Percentiles rank a stretch among this genome's conserved stretches.
Conservation (phyloP, 345 rosid species). For the Eucalyptus pauciflora region DNA sequence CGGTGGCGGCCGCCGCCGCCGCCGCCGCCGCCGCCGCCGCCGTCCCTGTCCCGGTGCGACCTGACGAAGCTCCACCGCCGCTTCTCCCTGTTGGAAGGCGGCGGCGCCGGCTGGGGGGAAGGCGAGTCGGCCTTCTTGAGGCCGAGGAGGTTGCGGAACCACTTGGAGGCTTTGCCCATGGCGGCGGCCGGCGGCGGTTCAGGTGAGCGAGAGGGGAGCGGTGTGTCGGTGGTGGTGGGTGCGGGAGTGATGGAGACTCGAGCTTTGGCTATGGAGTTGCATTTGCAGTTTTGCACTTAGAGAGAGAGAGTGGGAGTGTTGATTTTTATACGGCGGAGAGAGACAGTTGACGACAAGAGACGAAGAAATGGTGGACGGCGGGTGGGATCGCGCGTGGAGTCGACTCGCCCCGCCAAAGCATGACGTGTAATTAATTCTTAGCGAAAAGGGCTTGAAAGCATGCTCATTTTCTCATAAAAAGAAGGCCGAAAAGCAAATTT, state of each 20-base stretch:
- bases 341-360: not conserved
- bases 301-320: not conserved
- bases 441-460: not conserved
- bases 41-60: constrained; percentile 38
- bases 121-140: constrained; percentile 42
- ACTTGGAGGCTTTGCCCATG: constrained; percentile 81
- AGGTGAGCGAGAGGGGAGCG: not conserved
- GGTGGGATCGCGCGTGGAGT: not conserved
- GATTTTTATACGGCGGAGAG: not conserved
- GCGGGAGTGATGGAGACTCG: not conserved
- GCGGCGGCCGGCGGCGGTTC: not conserved
- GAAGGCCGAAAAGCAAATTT: not conserved
- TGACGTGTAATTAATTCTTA: not conserved
- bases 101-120: not conserved
- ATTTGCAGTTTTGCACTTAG: not conserved
- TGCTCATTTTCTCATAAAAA: not conserved
- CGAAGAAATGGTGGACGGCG: not conserved
- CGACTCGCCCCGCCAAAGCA: not conserved
- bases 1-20: not conserved
- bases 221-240: not conserved
- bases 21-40: no score
- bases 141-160: constrained; percentile 69
- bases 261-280: not conserved
- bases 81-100: constrained; percentile 21
- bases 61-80: constrained; percentile 90